phyloP scores from a whole-genome alignment of 2,329 filamentous ascomycete genomes.

The Lecanicillium sp. region DNA sequence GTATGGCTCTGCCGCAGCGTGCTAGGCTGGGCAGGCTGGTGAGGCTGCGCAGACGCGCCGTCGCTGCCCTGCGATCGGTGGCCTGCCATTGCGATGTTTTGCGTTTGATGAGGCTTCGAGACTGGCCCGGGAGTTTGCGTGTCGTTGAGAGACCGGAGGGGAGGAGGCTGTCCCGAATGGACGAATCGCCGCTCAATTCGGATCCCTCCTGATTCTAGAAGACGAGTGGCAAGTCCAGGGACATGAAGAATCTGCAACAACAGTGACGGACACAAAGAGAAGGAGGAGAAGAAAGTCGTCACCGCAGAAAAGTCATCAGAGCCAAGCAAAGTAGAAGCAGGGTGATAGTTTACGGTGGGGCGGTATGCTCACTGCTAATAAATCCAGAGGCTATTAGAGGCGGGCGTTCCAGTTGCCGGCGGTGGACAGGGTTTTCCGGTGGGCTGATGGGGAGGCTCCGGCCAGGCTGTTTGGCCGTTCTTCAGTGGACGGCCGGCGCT shows the following conservation, averaged over 20 bases:
- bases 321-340: too few relatives aligned
- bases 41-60: constrained; percentile 25
- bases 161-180: too few relatives aligned
- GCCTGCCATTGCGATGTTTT: constrained; percentile 33
- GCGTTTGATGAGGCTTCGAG: too few relatives aligned
- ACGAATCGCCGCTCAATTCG: too few relatives aligned
- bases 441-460: too few relatives aligned
- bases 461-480: background rate
- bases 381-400: constrained; percentile 7
- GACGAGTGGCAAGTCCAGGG: too few relatives aligned
- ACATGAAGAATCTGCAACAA: too few relatives aligned
- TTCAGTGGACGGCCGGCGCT: constrained; percentile 3
- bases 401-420: background rate
- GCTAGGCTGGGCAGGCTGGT: constrained; percentile 39
- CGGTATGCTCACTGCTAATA: constrained; percentile 6
- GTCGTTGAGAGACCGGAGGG: too few relatives aligned
- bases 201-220: too few relatives aligned
- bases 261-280: too few relatives aligned
- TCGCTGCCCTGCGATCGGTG: constrained; percentile 25
- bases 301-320: background rate
- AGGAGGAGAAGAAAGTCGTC: background rate
- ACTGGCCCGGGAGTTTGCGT: too few relatives aligned
- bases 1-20: constrained; percentile 41
- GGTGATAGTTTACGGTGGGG: constrained; percentile 11
- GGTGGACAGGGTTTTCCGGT: background rate